These are phyloP conservation scores for Tremellales sp. DNA, from an alignment of 1,284 basidiomycete genomes.

Conservation along the genomic window DNA sequence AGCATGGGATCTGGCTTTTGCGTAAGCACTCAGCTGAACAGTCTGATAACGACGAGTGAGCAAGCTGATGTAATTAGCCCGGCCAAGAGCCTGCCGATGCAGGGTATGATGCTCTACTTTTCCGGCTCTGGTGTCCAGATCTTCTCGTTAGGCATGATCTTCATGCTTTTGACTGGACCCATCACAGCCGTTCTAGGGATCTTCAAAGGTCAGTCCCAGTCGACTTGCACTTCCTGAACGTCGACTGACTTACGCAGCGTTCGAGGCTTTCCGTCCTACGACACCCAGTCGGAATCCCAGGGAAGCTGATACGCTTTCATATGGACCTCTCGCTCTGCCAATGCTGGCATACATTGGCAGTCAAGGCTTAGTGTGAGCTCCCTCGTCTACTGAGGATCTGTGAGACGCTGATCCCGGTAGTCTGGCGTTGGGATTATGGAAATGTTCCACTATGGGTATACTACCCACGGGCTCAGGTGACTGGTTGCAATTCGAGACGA, in stretches of 20 bases:
- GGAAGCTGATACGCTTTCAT: constrained; percentile 21
- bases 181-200: constrained; percentile 73
- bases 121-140: constrained; percentile 88
- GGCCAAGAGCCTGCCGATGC: constrained; percentile 86
- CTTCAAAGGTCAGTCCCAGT: constrained; percentile 59
- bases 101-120: constrained; percentile 94
- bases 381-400: too few relatives aligned
- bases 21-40: constrained; percentile 33
- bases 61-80: constrained; percentile 49
- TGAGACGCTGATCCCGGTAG: constrained; percentile 34
- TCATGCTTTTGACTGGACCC: constrained; percentile 77
- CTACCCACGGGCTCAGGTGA: constrained; percentile 81
- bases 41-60: neutral
- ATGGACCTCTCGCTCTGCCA: constrained; percentile 32
- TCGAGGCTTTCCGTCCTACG: constrained; percentile 42
- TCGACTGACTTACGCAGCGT: constrained; percentile 27
- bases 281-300: constrained; percentile 10
- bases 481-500: constrained; percentile 84
- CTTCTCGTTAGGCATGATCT: constrained; percentile 88
- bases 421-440: constrained; percentile 77
- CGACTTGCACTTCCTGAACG: neutral
- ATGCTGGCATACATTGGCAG: constrained; percentile 45
- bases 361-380: constrained; percentile 44
- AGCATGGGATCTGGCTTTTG: constrained; percentile 80
- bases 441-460: constrained; percentile 83